Evolutionary conservation across 225 moss, liverwort and hornwort genomes (phyloP), one percentile per base, ranked within the genome.

Genomic region (Ulota crispa): DNA sequence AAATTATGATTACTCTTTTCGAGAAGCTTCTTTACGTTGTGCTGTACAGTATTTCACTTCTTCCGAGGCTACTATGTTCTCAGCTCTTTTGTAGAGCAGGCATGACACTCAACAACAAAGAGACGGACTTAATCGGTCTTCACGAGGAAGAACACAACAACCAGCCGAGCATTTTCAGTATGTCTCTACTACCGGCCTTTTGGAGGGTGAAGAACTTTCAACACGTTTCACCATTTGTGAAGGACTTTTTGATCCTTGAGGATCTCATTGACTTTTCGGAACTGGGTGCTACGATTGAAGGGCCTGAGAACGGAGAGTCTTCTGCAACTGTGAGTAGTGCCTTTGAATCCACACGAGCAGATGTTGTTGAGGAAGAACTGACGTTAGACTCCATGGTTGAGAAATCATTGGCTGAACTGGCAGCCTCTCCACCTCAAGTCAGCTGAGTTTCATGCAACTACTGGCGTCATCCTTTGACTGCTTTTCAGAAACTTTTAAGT

Each of bases 191-290:
- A 5, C 34, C 56, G 26, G 55, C 55, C 27, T 34, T 63, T n/a
- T 5, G 16, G 37, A 77, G 41, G 41, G 26, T 42, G 77, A 82
- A 72, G 62, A 27, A 24, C 8, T 62, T 59, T 32, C 68, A 55
- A 10, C 78, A 70, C 16, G 59, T 34, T 71, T 53, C 77, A 42
- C 45, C 70, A 36, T 54, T 57, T 72, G 77, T 24, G 10, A 66
- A 78, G 72, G 60, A 83, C 70, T 70, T 53, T 36, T 50, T 56
- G 61, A 63, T 79, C 47, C 76, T 81, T 50, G 73, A 72, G 55
- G 85, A 88, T 64, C 87, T 88, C 61, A 86, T 86, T 53, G 85
- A 90, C 71, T 85, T 90, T 72, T 53, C 74, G 9, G 85, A 85
- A 53, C 72, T 80, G 62, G 47, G 8, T 77, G n/a, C 36, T 73